Conservation (phyloP, 768 basidiomycete species). For the Tylopilus plumbeoviolaceoides region DNA sequence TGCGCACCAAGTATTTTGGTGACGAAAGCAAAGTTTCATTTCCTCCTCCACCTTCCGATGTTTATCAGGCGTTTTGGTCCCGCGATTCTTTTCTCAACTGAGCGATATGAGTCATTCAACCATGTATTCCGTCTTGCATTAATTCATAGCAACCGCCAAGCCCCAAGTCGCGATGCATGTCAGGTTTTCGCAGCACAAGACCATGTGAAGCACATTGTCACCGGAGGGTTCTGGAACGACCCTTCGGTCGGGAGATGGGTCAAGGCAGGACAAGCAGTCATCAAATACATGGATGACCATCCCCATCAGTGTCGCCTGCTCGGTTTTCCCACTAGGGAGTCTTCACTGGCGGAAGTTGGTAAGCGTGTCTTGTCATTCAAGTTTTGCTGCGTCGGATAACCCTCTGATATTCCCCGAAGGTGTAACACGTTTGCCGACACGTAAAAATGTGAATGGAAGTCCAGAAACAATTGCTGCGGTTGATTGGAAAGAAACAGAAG, state of each 20-base stretch:
- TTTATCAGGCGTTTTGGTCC: constrained; percentile 29
- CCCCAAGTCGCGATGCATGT: constrained; percentile 24
- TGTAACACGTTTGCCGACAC: too few species aligned
- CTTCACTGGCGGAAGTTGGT: too few species aligned
- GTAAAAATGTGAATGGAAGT: too few species aligned
- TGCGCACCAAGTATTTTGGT: constrained; percentile 26
- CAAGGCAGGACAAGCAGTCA: not conserved
- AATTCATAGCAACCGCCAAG: constrained; percentile 30
- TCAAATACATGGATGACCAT: not conserved
- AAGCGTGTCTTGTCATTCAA: too few species aligned
- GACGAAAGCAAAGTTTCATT: constrained; percentile 30
- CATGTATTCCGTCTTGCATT: constrained; percentile 23
- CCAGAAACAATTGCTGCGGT: too few species aligned
- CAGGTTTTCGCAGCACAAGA: constrained; percentile 8
- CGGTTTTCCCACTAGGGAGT: too few species aligned
- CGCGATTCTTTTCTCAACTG: constrained; percentile 26
- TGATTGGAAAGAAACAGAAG: too few species aligned
- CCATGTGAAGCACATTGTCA: constrained; percentile 12
- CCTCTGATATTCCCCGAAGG: too few species aligned
- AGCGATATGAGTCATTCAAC: constrained; percentile 28
- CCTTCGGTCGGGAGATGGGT: not conserved
- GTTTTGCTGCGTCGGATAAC: too few species aligned
- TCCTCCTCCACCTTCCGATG: constrained; percentile 26
- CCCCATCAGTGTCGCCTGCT: not conserved
- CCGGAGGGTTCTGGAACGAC: constrained; percentile 14